A percentile compares a stretch with the other conserved stretches of the same genome.
These are phyloP conservation scores for Besnoitia besnoiti DNA, from an alignment of 169 alveolate genomes.

Conservation along the genomic window DNA sequence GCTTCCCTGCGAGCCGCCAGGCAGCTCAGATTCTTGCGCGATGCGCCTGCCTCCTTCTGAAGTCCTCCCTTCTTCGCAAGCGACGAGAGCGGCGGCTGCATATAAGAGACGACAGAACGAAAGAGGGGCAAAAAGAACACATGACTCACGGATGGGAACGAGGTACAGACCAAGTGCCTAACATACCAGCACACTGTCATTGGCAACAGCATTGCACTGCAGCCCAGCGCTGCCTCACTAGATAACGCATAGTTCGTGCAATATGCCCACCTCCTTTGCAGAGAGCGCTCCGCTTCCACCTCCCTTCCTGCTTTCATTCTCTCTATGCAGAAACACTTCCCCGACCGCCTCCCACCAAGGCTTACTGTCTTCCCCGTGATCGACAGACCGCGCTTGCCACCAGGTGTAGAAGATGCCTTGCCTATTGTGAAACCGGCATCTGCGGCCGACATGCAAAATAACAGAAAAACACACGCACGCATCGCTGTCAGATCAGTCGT, in stretches of 20 bases:
- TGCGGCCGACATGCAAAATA: too few relatives aligned
- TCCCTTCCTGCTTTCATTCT: neutral
- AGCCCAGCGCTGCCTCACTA: neutral
- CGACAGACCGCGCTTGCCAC: neutral
- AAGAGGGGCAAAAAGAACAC: neutral
- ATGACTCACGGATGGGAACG: neutral
- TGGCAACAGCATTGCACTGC: neutral
- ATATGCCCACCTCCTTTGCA: too few relatives aligned
- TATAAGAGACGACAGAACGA: neutral
- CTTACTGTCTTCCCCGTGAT: too few relatives aligned
- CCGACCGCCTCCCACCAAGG: too few relatives aligned
- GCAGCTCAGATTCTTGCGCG: slow-evolving; percentile 30
- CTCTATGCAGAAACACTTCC: neutral
- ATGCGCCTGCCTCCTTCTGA: neutral
- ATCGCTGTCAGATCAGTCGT: too few relatives aligned
- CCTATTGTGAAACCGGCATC: neutral
- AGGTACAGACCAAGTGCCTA: neutral
- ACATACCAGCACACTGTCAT: neutral
- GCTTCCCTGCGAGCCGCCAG: slow-evolving; percentile 62
- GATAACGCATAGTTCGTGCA: neutral
- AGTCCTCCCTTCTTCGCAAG: neutral
- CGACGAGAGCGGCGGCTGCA: neutral
- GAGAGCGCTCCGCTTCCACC: too few relatives aligned
- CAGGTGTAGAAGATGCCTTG: neutral
- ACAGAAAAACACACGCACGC: too few relatives aligned